Evolutionary conservation across 495 filamentous ascomycete species (phyloP).

Genomic region (Aspergillus carlsbadensis): DNA sequence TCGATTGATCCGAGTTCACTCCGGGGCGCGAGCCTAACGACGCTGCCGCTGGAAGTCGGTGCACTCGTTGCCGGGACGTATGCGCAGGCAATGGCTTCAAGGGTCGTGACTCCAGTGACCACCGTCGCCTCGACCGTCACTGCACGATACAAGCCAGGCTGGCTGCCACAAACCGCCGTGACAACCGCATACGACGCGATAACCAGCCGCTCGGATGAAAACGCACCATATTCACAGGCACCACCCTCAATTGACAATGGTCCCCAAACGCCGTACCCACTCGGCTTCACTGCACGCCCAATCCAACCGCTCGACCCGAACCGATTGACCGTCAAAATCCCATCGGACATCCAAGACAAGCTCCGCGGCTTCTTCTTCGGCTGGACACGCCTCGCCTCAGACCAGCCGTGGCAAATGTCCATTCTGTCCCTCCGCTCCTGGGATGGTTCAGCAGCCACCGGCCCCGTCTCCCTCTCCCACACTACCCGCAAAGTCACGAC

Average conservation of each 20-base stretch:
- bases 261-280: constrained; percentile 56
- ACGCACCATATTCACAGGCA: not conserved
- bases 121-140: constrained; percentile 39
- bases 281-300: constrained; percentile 49
- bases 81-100: constrained; percentile 47
- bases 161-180: constrained; percentile 40
- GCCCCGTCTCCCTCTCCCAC: constrained; percentile 34
- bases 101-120: constrained; percentile 47
- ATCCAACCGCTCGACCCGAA: constrained; percentile 20
- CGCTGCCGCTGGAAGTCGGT: constrained; percentile 63
- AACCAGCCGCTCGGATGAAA: constrained; percentile 21
- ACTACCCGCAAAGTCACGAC: constrained; percentile 42
- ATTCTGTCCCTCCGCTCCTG: constrained; percentile 47
- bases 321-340: constrained; percentile 35
- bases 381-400: constrained; percentile 49
- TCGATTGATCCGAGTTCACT: constrained; percentile 57
- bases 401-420: constrained; percentile 48
- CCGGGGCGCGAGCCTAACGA: constrained; percentile 62
- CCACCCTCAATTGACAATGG: constrained; percentile 40
- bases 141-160: constrained; percentile 34
- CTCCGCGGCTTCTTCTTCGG: constrained; percentile 63
- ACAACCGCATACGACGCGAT: constrained; percentile 39
- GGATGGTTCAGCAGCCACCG: constrained; percentile 36
- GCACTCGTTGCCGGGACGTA: constrained; percentile 56
- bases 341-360: constrained; percentile 45